These are phyloP conservation scores for Ceratocystis cacaofunesta DNA, from an alignment of 2,329 filamentous ascomycete species.

Conservation along the genomic window DNA sequence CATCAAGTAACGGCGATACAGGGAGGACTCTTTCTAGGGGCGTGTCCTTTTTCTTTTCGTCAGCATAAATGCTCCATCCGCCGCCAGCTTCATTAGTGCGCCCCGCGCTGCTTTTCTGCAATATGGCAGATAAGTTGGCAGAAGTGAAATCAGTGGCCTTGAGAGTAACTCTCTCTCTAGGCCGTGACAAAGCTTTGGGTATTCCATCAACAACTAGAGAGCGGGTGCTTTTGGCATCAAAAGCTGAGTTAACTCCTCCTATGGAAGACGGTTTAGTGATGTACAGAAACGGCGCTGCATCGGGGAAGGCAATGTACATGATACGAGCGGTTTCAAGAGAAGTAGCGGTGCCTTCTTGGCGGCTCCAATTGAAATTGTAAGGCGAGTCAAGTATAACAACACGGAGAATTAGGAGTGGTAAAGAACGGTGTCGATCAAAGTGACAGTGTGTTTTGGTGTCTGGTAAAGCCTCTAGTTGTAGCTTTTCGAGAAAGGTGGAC, in stretches of 20 bases:
- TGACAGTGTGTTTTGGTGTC: constrained; percentile 76
- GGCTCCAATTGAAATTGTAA: constrained; percentile 32
- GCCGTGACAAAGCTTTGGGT: constrained; percentile 65
- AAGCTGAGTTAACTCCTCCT: constrained; percentile 26
- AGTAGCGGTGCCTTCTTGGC: neutral
- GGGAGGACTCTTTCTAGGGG: constrained; percentile 40
- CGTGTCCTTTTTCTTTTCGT: constrained; percentile 39
- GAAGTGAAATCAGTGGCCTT: constrained; percentile 53
- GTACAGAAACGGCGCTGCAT: constrained; percentile 64
- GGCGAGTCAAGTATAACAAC: constrained; percentile 70
- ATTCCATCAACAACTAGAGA: constrained; percentile 63
- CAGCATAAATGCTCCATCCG: constrained; percentile 66
- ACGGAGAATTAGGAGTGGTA: constrained; percentile 60
- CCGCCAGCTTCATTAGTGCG: constrained; percentile 58
- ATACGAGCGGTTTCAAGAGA: constrained; percentile 39
- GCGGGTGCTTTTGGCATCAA: constrained; percentile 49
- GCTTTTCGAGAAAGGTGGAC: constrained; percentile 60
- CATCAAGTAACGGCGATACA: constrained; percentile 25
- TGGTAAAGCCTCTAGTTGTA: constrained; percentile 60
- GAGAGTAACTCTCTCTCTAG: constrained; percentile 56
- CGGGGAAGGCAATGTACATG: constrained; percentile 69
- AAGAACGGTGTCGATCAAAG: constrained; percentile 52
- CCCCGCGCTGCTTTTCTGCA: constrained; percentile 53
- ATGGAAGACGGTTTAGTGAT: constrained; percentile 38
- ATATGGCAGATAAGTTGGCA: constrained; percentile 53